Percentiles rank a stretch among this genome's conserved stretches.
Evolutionary conservation across 495 filamentous ascomycete species (phyloP).

Genomic region (Neurospora sp.): DNA sequence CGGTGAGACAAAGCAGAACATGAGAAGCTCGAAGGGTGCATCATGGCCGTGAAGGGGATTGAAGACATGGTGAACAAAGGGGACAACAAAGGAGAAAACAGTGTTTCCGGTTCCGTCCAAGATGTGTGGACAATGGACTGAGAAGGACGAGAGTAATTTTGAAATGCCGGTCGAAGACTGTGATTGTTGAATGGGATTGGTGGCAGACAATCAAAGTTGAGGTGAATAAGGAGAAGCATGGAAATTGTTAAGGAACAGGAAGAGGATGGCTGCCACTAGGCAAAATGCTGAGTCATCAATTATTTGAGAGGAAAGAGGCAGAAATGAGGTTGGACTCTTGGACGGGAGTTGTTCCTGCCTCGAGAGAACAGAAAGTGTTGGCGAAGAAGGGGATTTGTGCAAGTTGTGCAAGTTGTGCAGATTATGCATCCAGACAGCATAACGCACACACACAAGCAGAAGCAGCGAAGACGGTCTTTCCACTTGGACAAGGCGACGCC

Average conservation of each 20-base stretch:
- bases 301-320: background rate
- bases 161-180: background rate
- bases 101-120: background rate
- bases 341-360: background rate
- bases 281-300: background rate
- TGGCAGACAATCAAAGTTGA: background rate
- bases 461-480: background rate
- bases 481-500: background rate
- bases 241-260: background rate
- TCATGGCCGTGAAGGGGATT: background rate
- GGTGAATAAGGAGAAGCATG: background rate
- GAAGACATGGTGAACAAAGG: background rate
- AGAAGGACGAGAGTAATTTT: background rate
- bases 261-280: background rate
- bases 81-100: background rate
- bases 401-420: background rate
- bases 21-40: background rate
- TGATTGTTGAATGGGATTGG: background rate
- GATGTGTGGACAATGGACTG: background rate
- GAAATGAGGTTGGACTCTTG: background rate
- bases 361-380: background rate
- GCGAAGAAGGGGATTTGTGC: no score
- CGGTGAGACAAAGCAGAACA: background rate
- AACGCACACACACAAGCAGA: background rate
- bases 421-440: background rate